These are phyloP conservation scores for Cladosporium halotolerans DNA, from an alignment of 2,329 filamentous ascomycete species.

Conservation along the genomic window DNA sequence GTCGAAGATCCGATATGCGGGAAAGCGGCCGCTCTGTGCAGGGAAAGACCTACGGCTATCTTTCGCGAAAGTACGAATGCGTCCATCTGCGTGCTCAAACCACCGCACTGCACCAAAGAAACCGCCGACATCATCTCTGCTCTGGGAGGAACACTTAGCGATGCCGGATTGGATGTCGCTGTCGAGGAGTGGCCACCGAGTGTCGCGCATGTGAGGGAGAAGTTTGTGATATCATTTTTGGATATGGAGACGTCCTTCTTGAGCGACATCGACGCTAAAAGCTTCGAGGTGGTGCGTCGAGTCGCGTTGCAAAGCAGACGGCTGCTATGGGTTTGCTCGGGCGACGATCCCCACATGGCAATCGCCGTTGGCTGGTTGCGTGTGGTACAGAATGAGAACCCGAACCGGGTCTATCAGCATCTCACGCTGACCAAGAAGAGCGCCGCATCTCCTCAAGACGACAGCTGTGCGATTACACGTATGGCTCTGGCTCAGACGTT, in stretches of 20 bases:
- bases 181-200: neutral
- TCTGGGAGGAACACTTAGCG: neutral
- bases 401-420: neutral
- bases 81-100: neutral
- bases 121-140: neutral
- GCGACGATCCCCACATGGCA: neutral
- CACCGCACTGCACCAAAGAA: no score
- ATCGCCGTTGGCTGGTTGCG: neutral
- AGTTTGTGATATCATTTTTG: neutral
- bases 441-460: neutral
- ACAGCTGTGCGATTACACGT: neutral
- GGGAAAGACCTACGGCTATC: neutral
- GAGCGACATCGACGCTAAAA: neutral
- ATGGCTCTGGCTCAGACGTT: neutral
- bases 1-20: neutral
- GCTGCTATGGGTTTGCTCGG: neutral
- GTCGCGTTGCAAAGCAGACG: neutral
- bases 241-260: neutral
- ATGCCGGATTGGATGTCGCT: neutral
- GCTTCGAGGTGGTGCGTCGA: neutral
- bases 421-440: neutral
- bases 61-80: neutral
- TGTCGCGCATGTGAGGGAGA: neutral
- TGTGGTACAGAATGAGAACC: neutral
- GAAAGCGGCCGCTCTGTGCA: neutral